Evolutionary conservation across 768 basidiomycete species (phyloP), one percentile per base, ranked within the genome.

Genomic region (Serendipita sp.): DNA sequence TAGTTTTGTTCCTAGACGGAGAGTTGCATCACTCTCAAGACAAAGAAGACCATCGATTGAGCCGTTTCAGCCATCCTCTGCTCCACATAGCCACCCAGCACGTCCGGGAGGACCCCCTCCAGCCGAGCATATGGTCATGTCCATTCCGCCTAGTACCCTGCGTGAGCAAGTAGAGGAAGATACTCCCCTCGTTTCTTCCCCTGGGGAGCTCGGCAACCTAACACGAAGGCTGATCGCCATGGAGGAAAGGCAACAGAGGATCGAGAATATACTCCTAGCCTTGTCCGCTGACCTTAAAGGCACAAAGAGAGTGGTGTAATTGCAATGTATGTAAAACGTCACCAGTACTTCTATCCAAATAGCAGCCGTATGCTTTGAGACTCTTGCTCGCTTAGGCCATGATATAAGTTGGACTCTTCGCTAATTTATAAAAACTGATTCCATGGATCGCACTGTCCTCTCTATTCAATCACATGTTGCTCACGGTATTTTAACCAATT

Each of bases 211-310:
- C 67, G 3, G 67, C 3, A 71, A 68, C 37, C 71, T 74, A 69
- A 70, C 70, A 60, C 71, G 70, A 65, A 71, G 76, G 58, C 68
- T 82, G 64, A 73, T 74, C 10, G 64, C 67, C 36, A 76, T 81
- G 31, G 80, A 81, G 65, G 71, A 71, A 65, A 68, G 73, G 62
- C 81, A 82, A 69, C 69, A 75, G 65, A 73, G 80, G 63, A 81
- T 81, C 43, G 80, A 81, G 68, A 74, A 75, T 1, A 63, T 82
- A 62, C 73, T 82, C 15, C 40, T 66, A 11, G 8, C 55, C 31
- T 52, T 52, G 63, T 44, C 48, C 13, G 40, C 48, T n/a, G 18
- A 31, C 6, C 48, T 50, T n/a, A 50, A n/a, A n/a, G n/a, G 48
- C 29, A 18, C n/a, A 50, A 50, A n/a, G n/a, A 31, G n/a, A 50